Percentiles rank a stretch among this genome's conserved stretches.
Conservation (phyloP, 1,284 basidiomycete species). For the Leucoagaricus sp. region DNA sequence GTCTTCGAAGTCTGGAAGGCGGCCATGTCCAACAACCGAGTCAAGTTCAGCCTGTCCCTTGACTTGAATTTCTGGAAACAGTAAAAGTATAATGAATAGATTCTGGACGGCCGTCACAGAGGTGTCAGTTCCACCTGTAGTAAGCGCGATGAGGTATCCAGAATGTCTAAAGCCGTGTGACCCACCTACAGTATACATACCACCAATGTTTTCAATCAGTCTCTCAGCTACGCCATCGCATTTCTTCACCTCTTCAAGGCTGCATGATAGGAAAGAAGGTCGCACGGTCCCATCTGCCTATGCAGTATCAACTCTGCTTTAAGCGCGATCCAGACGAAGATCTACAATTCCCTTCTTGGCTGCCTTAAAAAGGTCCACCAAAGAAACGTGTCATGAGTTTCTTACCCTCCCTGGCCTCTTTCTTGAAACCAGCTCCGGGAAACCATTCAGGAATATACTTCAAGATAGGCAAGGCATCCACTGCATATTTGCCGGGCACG, state of each 20-base stretch:
- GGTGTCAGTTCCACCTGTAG: conserved; percentile 1
- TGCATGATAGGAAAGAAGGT: not conserved
- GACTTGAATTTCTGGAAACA: conserved; percentile 18
- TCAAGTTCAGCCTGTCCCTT: conserved; percentile 21
- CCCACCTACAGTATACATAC: not conserved
- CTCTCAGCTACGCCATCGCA: not conserved
- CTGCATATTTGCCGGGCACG: conserved; percentile 8
- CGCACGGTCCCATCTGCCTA: not conserved
- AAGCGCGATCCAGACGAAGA: too few species aligned
- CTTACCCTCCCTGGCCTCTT: conserved; percentile 6
- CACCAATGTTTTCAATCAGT: not conserved
- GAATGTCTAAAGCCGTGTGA: not conserved
- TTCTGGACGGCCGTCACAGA: not conserved
- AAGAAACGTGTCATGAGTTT: not conserved
- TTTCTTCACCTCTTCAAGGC: not conserved
- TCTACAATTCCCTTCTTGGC: not conserved
- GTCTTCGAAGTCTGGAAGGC: conserved; percentile 21
- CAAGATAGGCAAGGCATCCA: conserved; percentile 13
- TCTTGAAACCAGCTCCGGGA: conserved; percentile 15
- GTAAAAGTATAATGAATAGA: conserved; percentile 12
- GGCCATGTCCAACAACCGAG: conserved; percentile 10
- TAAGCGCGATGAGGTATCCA: too few species aligned
- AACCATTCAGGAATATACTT: conserved; percentile 15
- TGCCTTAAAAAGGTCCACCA: not conserved
- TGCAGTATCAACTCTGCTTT: too few species aligned